phyloP scores from a whole-genome alignment of 2,329 filamentous ascomycete species.

The Colletotrichum cuscutae region DNA sequence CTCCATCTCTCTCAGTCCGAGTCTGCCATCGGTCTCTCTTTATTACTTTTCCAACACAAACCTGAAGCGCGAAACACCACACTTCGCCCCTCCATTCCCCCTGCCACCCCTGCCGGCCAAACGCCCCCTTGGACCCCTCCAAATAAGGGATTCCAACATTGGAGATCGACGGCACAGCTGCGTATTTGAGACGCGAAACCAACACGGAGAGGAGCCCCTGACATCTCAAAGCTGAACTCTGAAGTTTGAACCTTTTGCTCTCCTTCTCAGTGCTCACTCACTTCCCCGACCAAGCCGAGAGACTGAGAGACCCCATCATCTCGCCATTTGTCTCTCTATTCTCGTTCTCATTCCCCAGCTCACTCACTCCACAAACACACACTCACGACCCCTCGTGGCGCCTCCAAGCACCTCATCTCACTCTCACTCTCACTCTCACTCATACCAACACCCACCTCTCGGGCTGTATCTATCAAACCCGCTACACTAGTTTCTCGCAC shows the following conservation, averaged over 20 bases:
- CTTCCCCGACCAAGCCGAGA: not conserved
- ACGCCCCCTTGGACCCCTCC: conserved; percentile 31
- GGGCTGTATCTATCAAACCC: conserved; percentile 16
- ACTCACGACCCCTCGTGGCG: not conserved
- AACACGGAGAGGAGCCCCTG: conserved; percentile 32
- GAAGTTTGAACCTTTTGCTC: not conserved
- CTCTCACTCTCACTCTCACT: conserved; percentile 9
- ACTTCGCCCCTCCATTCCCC: conserved; percentile 34
- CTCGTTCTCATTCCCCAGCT: not conserved
- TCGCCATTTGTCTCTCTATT: not conserved
- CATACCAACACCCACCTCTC: conserved; percentile 8
- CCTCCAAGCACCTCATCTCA: not conserved
- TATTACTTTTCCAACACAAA: conserved; percentile 29
- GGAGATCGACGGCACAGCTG: conserved; percentile 30
- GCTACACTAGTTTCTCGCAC: conserved; percentile 21
- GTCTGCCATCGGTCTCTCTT: not conserved
- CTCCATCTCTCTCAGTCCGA: not conserved
- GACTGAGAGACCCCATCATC: not conserved
- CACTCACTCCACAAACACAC: not conserved
- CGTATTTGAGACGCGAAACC: conserved; percentile 34
- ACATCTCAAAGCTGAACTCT: conserved; percentile 30
- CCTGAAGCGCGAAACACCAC: conserved; percentile 33
- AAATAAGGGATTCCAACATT: conserved; percentile 33
- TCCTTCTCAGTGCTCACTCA: not conserved
- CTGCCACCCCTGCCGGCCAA: conserved; percentile 3